Evolutionary conservation across 2,329 filamentous ascomycete genomes (phyloP).

Genomic region (Chaetomium globosum): DNA sequence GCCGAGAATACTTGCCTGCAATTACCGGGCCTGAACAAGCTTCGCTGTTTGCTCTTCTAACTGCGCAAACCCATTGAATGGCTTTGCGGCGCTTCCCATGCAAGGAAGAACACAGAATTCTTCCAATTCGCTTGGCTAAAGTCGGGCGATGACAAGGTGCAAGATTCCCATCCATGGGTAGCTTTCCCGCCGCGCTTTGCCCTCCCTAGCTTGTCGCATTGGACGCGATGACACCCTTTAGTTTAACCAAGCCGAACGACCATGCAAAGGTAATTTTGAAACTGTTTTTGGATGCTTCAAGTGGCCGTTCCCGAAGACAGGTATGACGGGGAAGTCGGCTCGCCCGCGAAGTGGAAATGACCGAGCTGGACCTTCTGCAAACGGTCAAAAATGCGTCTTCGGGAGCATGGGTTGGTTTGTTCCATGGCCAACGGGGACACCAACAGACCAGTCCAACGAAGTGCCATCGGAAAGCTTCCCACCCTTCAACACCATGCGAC

Average conservation of each 20-base stretch:
- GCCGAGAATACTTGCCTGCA: neutral
- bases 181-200: slow-evolving; percentile 14
- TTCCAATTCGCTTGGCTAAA: slow-evolving; percentile 27
- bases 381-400: neutral
- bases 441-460: too few relatives aligned
- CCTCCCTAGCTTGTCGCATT: slow-evolving; percentile 7
- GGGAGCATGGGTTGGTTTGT: neutral
- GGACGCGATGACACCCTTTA: slow-evolving; percentile 9
- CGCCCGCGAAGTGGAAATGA: neutral
- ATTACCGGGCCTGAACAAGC: neutral
- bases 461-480: too few relatives aligned
- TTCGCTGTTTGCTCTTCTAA: neutral
- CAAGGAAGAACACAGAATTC: neutral
- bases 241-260: slow-evolving; percentile 8
- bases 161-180: slow-evolving; percentile 5
- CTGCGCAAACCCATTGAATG: neutral
- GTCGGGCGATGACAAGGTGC: neutral
- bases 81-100: neutral
- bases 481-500: neutral
- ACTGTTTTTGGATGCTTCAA: neutral
- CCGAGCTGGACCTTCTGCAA: neutral
- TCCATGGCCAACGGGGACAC: neutral
- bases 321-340: neutral
- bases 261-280: neutral
- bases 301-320: neutral